Conservation (phyloP, 345 rosid genomes). For the Excoecaria cochinchinensis region DNA sequence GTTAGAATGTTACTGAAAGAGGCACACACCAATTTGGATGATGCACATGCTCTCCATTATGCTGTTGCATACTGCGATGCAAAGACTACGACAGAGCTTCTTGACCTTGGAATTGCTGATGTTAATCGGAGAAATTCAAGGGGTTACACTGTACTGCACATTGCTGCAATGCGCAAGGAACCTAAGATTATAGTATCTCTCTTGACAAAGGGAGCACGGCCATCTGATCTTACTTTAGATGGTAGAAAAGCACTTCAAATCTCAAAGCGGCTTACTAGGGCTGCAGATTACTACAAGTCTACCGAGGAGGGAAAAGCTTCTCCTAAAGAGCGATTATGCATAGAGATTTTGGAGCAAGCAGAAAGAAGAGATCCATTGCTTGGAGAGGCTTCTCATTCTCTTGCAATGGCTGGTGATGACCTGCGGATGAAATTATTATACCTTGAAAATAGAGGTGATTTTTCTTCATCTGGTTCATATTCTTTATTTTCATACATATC, state of each 20-base stretch:
- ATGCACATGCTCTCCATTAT: conserved; percentile 68
- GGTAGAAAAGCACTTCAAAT: conserved; percentile 78
- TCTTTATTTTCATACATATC: neutral
- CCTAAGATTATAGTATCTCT: conserved; percentile 73
- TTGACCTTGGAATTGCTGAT: conserved; percentile 72
- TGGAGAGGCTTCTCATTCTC: conserved; percentile 60
- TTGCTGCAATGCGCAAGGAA: conserved; percentile 78
- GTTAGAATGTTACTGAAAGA: conserved; percentile 76
- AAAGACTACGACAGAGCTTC: conserved; percentile 69
- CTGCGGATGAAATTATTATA: conserved; percentile 61
- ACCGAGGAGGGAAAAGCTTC: conserved; percentile 61
- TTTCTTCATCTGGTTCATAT: neutral
- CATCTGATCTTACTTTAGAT: conserved; percentile 59
- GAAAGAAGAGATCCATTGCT: conserved; percentile 56
- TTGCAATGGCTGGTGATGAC: conserved; percentile 75
- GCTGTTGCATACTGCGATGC: conserved; percentile 80
- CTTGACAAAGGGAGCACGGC: conserved; percentile 72
- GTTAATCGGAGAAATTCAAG: conserved; percentile 55
- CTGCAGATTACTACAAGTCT: conserved; percentile 46
- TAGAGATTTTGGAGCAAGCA: conserved; percentile 79
- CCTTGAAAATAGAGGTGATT: conserved; percentile 79
- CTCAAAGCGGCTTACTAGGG: conserved; percentile 58
- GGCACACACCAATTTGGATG: conserved; percentile 64
- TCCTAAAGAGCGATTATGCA: conserved; percentile 58
- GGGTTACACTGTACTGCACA: conserved; percentile 75